Base-by-base conservation (phyloP, 768 basidiomycete genomes). In the Lentinula edodes region DNA sequence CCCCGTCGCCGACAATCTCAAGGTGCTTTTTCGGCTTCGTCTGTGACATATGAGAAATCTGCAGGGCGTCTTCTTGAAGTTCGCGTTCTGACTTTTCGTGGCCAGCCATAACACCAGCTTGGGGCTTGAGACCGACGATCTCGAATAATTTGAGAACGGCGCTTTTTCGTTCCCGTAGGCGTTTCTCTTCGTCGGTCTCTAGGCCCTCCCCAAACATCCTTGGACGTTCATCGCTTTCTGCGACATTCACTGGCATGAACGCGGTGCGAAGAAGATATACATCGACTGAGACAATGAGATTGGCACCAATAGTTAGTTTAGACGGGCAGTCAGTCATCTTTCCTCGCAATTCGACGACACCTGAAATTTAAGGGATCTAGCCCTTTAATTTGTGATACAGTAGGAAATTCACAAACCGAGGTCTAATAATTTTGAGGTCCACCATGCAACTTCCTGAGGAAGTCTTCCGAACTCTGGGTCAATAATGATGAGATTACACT, bases 261-360 rank as follows among this genome's bases (percentile, higher is more conserved):
- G 93, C 93, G 4, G 80, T 73, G 9, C 81, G 73, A 36, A 83
- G 81, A 38, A 95, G 76, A 71, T 87, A 92, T 12, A 91, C 81
- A 56, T 83, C 84, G 18, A 95, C 75, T 5, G 90, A 88, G 20
- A 95, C 79, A 54, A 94, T 85, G 65, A 97, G 80, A 61, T 87
- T 86, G 18, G 83, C 83, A 4, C 93, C 95, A 6, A 90, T 87
- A 13, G 85, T 79, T 4, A 96, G 80, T 57, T 75, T 79, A 41
- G 80, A 73, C 0, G 90, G 90, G 66, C 91, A 92, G 66, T 94
- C 92, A 15, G 90, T 81, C 78, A 94, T 87, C 18, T 85, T 85
- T 46, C 83, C 83, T 46, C 80, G 81, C 66, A 92, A 85, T 62
- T 88, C 83, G 38, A 91, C 77, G 57, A 91, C 78, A 32, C 77